These are phyloP conservation scores for Dentipellis fragilis DNA, from an alignment of 768 basidiomycete genomes.

Conservation along the genomic window DNA sequence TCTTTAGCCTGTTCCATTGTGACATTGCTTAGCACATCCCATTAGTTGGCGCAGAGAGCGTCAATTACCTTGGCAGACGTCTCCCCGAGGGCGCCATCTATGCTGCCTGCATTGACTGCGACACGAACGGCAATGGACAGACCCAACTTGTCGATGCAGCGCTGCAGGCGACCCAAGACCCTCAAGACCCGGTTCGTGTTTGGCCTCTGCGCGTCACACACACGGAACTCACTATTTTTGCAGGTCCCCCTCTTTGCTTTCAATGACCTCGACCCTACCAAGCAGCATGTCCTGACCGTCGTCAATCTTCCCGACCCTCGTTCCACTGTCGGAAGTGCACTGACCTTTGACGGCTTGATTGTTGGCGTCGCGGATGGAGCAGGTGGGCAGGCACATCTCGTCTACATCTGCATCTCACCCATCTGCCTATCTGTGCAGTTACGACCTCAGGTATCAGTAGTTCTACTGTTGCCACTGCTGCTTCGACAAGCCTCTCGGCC, in stretches of 20 bases:
- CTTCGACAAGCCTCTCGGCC: too few relatives aligned
- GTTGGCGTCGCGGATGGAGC: background rate
- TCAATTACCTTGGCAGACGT: background rate
- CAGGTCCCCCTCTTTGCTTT: background rate
- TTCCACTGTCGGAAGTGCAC: background rate
- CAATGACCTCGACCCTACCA: background rate
- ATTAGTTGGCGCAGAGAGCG: background rate
- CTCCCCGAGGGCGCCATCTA: background rate
- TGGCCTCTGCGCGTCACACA: too few relatives aligned
- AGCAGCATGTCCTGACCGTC: background rate
- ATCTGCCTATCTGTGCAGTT: too few relatives aligned
- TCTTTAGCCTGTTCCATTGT: too few relatives aligned
- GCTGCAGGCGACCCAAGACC: too few relatives aligned
- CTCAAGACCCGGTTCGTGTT: too few relatives aligned
- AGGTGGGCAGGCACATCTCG: background rate
- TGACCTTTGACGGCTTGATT: background rate
- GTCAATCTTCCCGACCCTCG: slow-evolving; percentile 1
- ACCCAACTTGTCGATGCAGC: background rate
- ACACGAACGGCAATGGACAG: background rate
- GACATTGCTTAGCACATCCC: background rate
- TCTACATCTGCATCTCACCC: background rate
- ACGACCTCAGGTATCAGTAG: too few relatives aligned
- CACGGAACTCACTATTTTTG: background rate
- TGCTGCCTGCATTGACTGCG: background rate
- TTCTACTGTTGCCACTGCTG: too few relatives aligned